Evolutionary conservation across 352 stramenopile genomes (phyloP).

Genomic region (Globisporangium irregulare): DNA sequence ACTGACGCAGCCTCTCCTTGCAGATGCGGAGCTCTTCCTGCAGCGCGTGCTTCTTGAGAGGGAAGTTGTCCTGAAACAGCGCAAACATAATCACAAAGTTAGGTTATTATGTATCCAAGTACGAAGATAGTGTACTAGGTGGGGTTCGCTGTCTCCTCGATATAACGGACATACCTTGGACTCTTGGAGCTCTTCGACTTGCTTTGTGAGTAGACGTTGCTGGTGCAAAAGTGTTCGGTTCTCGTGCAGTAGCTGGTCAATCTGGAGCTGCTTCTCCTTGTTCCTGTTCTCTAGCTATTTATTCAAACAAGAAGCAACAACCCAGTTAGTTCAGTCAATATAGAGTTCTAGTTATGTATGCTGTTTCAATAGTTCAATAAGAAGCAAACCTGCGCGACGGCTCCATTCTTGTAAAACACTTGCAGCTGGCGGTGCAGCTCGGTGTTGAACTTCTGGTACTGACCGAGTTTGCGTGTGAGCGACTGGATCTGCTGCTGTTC

Average conservation of each 20-base stretch:
- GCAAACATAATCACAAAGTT: neutral
- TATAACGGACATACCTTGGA: conserved; percentile 27
- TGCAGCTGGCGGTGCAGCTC: conserved; percentile 49
- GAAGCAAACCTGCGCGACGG: conserved; percentile 35
- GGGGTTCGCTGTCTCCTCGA: neutral
- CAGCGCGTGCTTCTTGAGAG: conserved; percentile 41
- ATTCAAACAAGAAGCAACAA: neutral
- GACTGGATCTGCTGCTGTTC: conserved; percentile 17
- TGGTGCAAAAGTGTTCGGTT: conserved; percentile 59
- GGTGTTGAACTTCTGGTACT: conserved; percentile 40
- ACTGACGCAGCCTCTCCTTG: conserved; percentile 55
- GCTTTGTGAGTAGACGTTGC: conserved; percentile 44
- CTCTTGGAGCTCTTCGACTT: conserved; percentile 63
- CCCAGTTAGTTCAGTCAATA: neutral
- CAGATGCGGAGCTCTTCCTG: conserved; percentile 63
- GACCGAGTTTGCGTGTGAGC: conserved; percentile 41
- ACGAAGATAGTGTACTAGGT: neutral
- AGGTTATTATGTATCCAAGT: too few relatives aligned
- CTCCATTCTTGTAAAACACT: conserved; percentile 47
- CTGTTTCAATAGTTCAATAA: neutral
- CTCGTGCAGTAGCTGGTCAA: conserved; percentile 56
- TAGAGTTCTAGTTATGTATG: neutral
- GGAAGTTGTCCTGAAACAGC: conserved; percentile 38
- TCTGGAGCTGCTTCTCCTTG: conserved; percentile 59
- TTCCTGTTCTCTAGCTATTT: conserved; percentile 65